Conservation (phyloP, 208 protist species). For the Angomonas ambiguus region DNA sequence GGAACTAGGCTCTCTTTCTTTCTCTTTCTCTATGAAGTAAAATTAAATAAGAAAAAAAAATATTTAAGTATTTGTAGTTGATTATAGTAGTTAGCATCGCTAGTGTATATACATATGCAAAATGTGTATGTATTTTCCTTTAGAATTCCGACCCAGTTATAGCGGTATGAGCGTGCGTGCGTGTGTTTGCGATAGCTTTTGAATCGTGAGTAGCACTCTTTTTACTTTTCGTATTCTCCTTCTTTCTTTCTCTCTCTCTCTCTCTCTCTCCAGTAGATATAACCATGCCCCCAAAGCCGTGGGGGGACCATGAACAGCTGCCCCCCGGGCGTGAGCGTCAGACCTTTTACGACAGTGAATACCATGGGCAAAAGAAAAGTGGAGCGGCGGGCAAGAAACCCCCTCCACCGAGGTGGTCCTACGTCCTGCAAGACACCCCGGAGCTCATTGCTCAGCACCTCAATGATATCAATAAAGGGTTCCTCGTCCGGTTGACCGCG, state of each 20-base stretch:
- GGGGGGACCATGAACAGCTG: conserved; percentile 14
- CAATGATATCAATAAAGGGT: conserved; percentile 78
- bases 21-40: conserved; percentile 13
- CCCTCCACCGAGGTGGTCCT: conserved; percentile 56
- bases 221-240: neutral
- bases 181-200: too few relatives aligned
- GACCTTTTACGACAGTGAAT: conserved; percentile 28
- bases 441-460: conserved; percentile 18
- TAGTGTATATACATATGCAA: neutral
- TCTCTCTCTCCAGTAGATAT: neutral
- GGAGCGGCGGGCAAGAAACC: neutral
- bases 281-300: conserved; percentile 33
- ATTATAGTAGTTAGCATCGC: neutral
- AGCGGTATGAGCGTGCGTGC: too few relatives aligned
- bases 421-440: conserved; percentile 66
- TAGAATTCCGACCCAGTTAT: too few relatives aligned
- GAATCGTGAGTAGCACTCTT: too few relatives aligned
- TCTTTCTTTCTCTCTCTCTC: neutral
- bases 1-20: conserved; percentile 13
- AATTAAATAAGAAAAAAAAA: neutral
- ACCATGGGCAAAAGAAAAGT: conserved; percentile 14
- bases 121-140: too few relatives aligned
- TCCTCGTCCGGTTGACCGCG: conserved; percentile 36
- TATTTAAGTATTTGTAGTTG: neutral
- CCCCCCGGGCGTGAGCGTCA: neutral